Base-by-base conservation (phyloP, 2,329 filamentous ascomycete genomes). In the Fusarium sp. region DNA sequence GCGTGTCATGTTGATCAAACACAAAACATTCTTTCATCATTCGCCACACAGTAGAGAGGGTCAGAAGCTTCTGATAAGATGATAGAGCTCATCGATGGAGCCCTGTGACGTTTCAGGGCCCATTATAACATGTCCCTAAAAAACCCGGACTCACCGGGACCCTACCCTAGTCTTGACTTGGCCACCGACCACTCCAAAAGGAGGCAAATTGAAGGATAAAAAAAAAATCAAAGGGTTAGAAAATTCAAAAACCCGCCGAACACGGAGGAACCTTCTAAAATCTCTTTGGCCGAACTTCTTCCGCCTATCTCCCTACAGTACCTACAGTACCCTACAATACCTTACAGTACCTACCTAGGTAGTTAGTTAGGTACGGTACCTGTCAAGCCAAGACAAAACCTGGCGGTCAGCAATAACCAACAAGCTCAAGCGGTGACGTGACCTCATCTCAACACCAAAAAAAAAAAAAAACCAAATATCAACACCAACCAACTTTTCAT, bases 251-350 rank as follows among this genome's bases (percentile, higher is more conserved):
- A 35, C 19, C 59, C 60, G 51, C 60, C 54, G 61, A 63, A 63
- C 39, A 54, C 49, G 32, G 53, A 47, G 48, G 59, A 66, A 65
- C 44, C 37, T 61, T 65, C 45, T 19, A 23, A 55, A 36, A 41
- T 56, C 36, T 53, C 45, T 23, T 11, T 61, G 62, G 14, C 62
- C 62, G 62, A 64, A 49, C 49, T 64, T 66, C 38, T 54, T 53
- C 47, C 61, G 61, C 31, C 39, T 45, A 33, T 56, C 19, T 19
- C 3, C 19, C 19, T 19, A 19, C 19, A 3, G 3, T 19, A 19
- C 19, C 19, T 19, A 19, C n/a, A n/a, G n/a, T n/a, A n/a, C n/a
- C n/a, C n/a, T n/a, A n/a, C n/a, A n/a, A n/a, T n/a, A n/a, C 3
- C 19, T 4, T 19, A 19, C 19, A 3, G 3, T 19, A 19, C 19